Conservation (phyloP, 495 filamentous ascomycete genomes). For the Extremus antarcticus region DNA sequence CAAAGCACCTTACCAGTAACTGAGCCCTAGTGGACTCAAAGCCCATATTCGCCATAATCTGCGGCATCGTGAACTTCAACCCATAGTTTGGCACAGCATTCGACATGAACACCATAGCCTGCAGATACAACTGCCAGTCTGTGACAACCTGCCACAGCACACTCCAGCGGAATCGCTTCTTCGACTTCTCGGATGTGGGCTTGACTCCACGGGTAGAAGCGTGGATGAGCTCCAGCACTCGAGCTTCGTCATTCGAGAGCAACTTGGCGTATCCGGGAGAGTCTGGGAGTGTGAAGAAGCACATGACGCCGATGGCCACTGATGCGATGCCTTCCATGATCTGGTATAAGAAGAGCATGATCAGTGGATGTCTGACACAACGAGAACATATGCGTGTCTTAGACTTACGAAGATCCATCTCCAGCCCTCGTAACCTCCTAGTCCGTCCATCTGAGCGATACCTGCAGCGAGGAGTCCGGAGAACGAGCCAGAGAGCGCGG, state of each 20-base stretch:
- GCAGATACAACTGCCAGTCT: constrained; percentile 1
- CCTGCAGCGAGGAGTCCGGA: constrained; percentile 16
- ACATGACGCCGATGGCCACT: constrained; percentile 46
- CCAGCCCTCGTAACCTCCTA: constrained; percentile 66
- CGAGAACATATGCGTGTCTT: too few species aligned
- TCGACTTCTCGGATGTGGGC: neutral
- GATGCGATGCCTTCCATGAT: constrained; percentile 48
- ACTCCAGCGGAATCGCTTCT: neutral
- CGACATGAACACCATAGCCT: neutral
- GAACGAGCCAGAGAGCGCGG: constrained; percentile 14
- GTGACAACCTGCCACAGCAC: neutral
- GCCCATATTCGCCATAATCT: constrained; percentile 40
- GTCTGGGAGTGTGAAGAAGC: constrained; percentile 52
- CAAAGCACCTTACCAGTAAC: too few species aligned
- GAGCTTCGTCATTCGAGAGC: neutral
- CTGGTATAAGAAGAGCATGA: too few species aligned
- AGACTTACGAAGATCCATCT: constrained; percentile 64
- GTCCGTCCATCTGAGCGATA: constrained; percentile 36
- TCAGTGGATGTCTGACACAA: too few species aligned
- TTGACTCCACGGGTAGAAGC: too few species aligned
- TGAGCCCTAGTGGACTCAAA: constrained; percentile 63
- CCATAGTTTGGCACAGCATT: constrained; percentile 4
- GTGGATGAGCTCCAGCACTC: neutral
- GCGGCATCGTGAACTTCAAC: neutral
- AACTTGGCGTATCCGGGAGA: constrained; percentile 41